Evolutionary conservation across 139 green algal genomes (phyloP), one percentile per base, ranked within the genome.

Genomic region (Tetratostichococcus sp.): DNA sequence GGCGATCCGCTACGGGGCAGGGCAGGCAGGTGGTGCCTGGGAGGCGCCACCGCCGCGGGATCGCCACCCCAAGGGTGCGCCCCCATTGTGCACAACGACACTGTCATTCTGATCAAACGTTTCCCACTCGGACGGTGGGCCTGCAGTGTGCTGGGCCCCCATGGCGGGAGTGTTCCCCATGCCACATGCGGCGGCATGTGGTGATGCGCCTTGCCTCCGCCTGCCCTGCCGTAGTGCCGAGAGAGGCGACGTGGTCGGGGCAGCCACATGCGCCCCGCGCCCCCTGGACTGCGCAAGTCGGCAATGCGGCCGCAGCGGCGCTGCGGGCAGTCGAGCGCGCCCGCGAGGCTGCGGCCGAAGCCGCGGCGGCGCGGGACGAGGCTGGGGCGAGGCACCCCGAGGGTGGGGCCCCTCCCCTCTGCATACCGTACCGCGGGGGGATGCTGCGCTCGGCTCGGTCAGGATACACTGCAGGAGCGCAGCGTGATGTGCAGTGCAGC

Each of bases 11-110:
- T 67, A 76, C 3, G 65, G 70, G 16, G 65, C 76, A 25, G 1
- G 68, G 30, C 5, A 34, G 14, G 30, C 43, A 34, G 32, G 69
- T 35, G 4, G 59, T 65, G 32, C 70, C 77, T 33, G 57, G 50
- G 74, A 78, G 43, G 39, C 66, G 16, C 21, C 43, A 5, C 43
- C 62, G 34, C 73, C 73, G 2, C 69, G 70, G 42, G 77, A 83
- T 34, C 72, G 80, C 21, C 80, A 85, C 69, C 76, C 76, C 4
- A 73, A 69, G 30, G 76, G 73, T 77, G 65, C 62, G 17, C 50
- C 19, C 26, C 14, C 50, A 28, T 8, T 14, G 8, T 50, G 8
- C 39, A 8, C n/a, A n/a, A n/a, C n/a, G n/a, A n/a, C n/a, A n/a
- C n/a, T n/a, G n/a, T n/a, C n/a, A n/a, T n/a, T n/a, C n/a, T n/a